A percentile compares a stretch with the other conserved stretches of the same genome.
Conservation (phyloP, 2,329 filamentous ascomycete genomes). For the Botrytis tulipae region DNA sequence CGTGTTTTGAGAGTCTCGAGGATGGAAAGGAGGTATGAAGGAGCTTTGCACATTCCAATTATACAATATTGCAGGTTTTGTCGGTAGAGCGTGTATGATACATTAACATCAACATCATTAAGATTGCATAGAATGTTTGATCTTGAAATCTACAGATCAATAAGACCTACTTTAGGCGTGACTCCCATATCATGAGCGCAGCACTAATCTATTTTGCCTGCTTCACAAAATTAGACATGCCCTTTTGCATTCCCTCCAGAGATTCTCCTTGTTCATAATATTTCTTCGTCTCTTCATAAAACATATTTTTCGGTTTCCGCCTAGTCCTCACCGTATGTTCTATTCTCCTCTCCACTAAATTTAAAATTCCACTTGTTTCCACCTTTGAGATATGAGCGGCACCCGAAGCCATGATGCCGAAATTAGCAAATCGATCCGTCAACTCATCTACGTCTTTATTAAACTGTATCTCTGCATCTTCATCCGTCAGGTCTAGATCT, state of each 20-base stretch:
- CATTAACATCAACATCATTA: constrained; percentile 24
- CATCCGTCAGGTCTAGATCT: constrained; percentile 35
- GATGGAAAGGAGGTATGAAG: constrained; percentile 6
- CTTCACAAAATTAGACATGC: constrained; percentile 33
- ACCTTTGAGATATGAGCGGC: constrained; percentile 70
- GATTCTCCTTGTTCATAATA: constrained; percentile 40
- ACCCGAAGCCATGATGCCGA: constrained; percentile 71
- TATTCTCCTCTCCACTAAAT: constrained; percentile 72
- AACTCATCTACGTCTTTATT: constrained; percentile 70
- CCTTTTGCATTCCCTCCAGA: constrained; percentile 35
- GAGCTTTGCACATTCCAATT: constrained; percentile 22
- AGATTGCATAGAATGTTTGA: constrained; percentile 12
- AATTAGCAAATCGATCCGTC: constrained; percentile 54
- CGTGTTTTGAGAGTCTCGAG: constrained; percentile 11
- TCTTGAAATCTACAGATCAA: neutral
- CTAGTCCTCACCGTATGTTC: constrained; percentile 67
- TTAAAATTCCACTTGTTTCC: constrained; percentile 73
- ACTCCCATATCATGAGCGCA: neutral
- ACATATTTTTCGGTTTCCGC: constrained; percentile 64
- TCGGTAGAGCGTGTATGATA: constrained; percentile 39
- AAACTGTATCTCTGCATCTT: constrained; percentile 53
- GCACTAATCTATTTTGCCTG: constrained; percentile 16
- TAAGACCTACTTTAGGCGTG: neutral
- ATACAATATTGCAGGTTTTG: constrained; percentile 26
- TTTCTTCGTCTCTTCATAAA: constrained; percentile 43